Evolutionary conservation across 2,329 filamentous ascomycete species (phyloP), one percentile per base, ranked within the genome.

Genomic region (Sporothrix brasiliensis): DNA sequence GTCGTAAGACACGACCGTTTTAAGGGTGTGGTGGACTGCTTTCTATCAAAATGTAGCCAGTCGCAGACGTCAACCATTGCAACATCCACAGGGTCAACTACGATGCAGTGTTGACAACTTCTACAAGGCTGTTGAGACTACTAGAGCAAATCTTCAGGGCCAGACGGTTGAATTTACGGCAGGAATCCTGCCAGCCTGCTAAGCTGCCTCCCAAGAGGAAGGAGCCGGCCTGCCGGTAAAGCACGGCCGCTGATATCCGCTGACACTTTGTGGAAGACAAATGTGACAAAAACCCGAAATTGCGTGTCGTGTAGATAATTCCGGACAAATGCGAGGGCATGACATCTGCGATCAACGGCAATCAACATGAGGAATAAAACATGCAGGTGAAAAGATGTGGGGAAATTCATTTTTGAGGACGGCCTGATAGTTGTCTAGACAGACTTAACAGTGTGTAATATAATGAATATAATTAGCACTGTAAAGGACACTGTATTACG

Each of bases 281-380:
- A 44, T 24, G 34, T 14, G 34, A 41, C 3, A 44, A 24, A 24
- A 19, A 21, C 4, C 39, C 58, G 39, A 16, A 13, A 47, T 47
- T 61, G 9, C 49, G 49, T 11, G 39, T 16, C 13, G 11, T 61
- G 39, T n/a, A n/a, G 24, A 10, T 19, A 41, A 41, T 41, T 60
- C 56, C 34, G 56, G 56, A 61, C 34, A 44, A 44, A 61, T 61
- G 56, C 56, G 56, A n/a, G n/a, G 13, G 19, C n/a, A 61, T 24
- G 34, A 24, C 34, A 2, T 24, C 10, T 61, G 56, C 39, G 58
- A 44, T 27, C 34, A 47, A 34, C 34, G 39, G 39, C 39, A 61
- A 47, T 61, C 58, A 47, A 61, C 47, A 39, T 61, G 58, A 47
- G 39, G 58, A 61, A 61, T 27, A 44, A 44, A 39, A 61, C 27